phyloP scores from a whole-genome alignment of 2,329 filamentous ascomycete genomes.

The Cucurbitaria berberidis region DNA sequence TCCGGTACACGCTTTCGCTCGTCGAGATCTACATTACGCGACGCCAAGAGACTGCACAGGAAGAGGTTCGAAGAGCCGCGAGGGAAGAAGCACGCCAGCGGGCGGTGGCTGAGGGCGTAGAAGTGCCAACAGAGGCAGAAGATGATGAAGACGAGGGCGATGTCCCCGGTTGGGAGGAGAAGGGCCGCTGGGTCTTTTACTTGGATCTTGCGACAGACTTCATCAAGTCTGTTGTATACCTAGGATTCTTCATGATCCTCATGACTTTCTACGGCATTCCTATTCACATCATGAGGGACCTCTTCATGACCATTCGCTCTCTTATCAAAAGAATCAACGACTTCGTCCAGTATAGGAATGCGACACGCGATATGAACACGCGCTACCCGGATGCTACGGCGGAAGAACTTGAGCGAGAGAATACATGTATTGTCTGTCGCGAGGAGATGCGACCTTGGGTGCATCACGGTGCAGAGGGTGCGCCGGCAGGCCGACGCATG shows the following conservation, averaged over 20 bases:
- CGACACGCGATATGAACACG: slow-evolving; percentile 90
- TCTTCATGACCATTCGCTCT: slow-evolving; percentile 91
- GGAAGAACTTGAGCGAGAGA: slow-evolving; percentile 83
- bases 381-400: slow-evolving; percentile 87
- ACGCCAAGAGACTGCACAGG: slow-evolving; percentile 72
- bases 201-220: slow-evolving; percentile 89
- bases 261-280: slow-evolving; percentile 93
- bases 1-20: slow-evolving; percentile 79
- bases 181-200: slow-evolving; percentile 89
- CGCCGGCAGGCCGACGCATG: slow-evolving; percentile 53
- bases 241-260: slow-evolving; percentile 91
- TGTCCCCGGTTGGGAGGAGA: slow-evolving; percentile 94
- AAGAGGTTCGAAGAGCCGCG: slow-evolving; percentile 48
- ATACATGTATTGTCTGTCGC: slow-evolving; percentile 96
- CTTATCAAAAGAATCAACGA: slow-evolving; percentile 90
- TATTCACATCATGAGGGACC: slow-evolving; percentile 94
- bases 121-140: slow-evolving; percentile 55
- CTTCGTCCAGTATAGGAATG: slow-evolving; percentile 86
- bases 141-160: slow-evolving; percentile 93
- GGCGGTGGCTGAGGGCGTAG: slow-evolving; percentile 48
- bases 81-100: slow-evolving; percentile 73
- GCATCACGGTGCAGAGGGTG: slow-evolving; percentile 53
- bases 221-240: slow-evolving; percentile 86
- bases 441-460: slow-evolving; percentile 92
- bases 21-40: slow-evolving; percentile 77